phyloP scores from a whole-genome alignment of 306 rosid genomes.

The Begonia masoniana region DNA sequence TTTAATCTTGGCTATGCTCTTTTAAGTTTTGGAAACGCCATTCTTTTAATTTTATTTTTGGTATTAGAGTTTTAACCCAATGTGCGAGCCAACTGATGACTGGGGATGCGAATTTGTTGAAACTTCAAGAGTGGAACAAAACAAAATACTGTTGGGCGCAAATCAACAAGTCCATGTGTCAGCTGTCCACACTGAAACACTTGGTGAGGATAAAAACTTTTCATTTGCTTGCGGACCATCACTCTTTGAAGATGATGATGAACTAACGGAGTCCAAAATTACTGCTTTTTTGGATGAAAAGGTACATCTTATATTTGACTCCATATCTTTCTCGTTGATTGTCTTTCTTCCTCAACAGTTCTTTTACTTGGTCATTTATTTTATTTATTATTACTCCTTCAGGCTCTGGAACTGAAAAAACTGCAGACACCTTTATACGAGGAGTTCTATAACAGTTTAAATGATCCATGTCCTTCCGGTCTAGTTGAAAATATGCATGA shows the following conservation, averaged over 20 bases:
- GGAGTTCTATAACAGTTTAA: constrained; percentile 85
- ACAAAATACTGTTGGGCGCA: constrained; percentile 19
- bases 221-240: constrained; percentile 58
- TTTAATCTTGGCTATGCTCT: constrained; percentile 4
- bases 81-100: constrained; percentile 80
- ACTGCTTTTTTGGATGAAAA: constrained; percentile 87
- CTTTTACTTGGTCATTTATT: neutral
- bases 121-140: constrained; percentile 37
- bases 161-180: constrained; percentile 27
- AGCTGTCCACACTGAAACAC: constrained; percentile 24
- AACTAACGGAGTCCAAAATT: constrained; percentile 87
- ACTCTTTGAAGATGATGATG: constrained; percentile 83
- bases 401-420: constrained; percentile 96
- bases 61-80: constrained; percentile 78
- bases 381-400: constrained; percentile 10
- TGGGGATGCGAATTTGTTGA: constrained; percentile 53
- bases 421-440: constrained; percentile 87
- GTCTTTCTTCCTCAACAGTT: neutral
- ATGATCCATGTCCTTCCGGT: constrained; percentile 53
- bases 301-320: constrained; percentile 33
- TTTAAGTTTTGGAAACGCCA: constrained; percentile 8
- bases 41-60: constrained; percentile 1
- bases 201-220: constrained; percentile 39
- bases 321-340: neutral
- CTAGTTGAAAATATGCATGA: constrained; percentile 40